Percentiles rank a stretch among this genome's conserved stretches.
These are phyloP conservation scores for Cystobasidium sp. DNA, from an alignment of 1,284 basidiomycete genomes.

Conservation along the genomic window DNA sequence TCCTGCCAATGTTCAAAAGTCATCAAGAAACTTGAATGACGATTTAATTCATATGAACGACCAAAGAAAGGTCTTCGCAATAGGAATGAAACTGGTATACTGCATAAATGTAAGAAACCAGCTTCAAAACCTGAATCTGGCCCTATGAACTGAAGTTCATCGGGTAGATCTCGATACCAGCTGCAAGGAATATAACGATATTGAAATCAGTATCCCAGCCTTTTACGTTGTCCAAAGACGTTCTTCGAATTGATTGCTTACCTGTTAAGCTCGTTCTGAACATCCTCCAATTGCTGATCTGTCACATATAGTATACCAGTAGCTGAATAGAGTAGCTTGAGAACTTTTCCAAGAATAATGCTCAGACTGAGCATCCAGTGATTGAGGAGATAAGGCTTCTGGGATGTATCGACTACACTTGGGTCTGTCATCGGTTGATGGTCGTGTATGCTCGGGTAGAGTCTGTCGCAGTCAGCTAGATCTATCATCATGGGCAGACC, in stretches of 20 bases:
- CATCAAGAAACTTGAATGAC: conserved; percentile 77
- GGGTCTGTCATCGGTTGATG: conserved; percentile 51
- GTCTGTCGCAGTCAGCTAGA: conserved; percentile 87
- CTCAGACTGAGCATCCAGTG: conserved; percentile 74
- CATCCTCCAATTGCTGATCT: conserved; percentile 71
- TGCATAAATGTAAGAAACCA: conserved; percentile 83
- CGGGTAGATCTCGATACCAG: conserved; percentile 77
- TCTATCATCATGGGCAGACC: conserved; percentile 90
- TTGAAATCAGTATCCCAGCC: not conserved
- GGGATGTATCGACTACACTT: conserved; percentile 46
- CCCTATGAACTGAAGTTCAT: conserved; percentile 72
- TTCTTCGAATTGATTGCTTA: conserved; percentile 7
- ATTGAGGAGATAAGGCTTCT: conserved; percentile 51
- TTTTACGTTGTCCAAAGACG: not conserved
- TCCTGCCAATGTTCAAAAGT: conserved; percentile 77
- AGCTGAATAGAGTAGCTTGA: conserved; percentile 80
- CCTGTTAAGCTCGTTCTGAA: conserved; percentile 73
- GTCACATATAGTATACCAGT: conserved; percentile 80
- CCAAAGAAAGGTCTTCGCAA: conserved; percentile 75
- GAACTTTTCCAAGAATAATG: conserved; percentile 80
- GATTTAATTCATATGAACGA: conserved; percentile 81
- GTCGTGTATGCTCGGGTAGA: conserved; percentile 73
- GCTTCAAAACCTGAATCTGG: conserved; percentile 61
- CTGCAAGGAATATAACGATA: conserved; percentile 44
- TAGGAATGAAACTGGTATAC: conserved; percentile 74